These are phyloP conservation scores for Melanopsichium pennsylvanicum DNA, from an alignment of 1,284 basidiomycete species.

Conservation along the genomic window DNA sequence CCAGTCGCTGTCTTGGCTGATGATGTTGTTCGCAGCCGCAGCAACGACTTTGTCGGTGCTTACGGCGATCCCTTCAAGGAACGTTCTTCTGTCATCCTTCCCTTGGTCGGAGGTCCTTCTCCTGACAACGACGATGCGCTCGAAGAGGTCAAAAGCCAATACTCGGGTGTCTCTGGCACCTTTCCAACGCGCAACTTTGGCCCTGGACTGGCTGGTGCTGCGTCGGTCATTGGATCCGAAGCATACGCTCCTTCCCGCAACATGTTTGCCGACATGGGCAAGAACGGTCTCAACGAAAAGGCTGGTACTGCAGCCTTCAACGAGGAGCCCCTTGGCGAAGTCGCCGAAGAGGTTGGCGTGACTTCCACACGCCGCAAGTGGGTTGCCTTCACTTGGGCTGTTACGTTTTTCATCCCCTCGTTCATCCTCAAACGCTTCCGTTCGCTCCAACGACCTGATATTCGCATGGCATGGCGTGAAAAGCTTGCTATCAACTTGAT, in stretches of 20 bases:
- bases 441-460: constrained; percentile 90
- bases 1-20: constrained; percentile 60
- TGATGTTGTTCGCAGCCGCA: constrained; percentile 66
- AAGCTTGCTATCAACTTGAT: constrained; percentile 90
- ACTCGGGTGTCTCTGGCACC: constrained; percentile 40
- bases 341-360: constrained; percentile 84
- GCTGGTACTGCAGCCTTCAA: constrained; percentile 45
- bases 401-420: constrained; percentile 90
- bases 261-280: constrained; percentile 82
- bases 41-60: constrained; percentile 55
- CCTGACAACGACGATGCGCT: constrained; percentile 22
- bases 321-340: constrained; percentile 70
- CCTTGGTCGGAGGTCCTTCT: constrained; percentile 71
- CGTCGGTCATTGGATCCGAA: constrained; percentile 52
- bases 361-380: constrained; percentile 81
- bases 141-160: constrained; percentile 56
- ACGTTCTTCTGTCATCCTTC: constrained; percentile 69
- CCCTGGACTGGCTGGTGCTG: constrained; percentile 30
- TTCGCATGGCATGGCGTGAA: constrained; percentile 96
- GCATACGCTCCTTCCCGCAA: constrained; percentile 87
- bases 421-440: constrained; percentile 77
- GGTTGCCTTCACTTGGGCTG: constrained; percentile 86
- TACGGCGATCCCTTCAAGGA: constrained; percentile 64
- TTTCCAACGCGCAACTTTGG: constrained; percentile 34
- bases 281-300: constrained; percentile 67